Percentiles rank a stretch among this genome's conserved stretches.
Evolutionary conservation across 2,329 filamentous ascomycete genomes (phyloP).

Genomic region (Ascochyta lentis): DNA sequence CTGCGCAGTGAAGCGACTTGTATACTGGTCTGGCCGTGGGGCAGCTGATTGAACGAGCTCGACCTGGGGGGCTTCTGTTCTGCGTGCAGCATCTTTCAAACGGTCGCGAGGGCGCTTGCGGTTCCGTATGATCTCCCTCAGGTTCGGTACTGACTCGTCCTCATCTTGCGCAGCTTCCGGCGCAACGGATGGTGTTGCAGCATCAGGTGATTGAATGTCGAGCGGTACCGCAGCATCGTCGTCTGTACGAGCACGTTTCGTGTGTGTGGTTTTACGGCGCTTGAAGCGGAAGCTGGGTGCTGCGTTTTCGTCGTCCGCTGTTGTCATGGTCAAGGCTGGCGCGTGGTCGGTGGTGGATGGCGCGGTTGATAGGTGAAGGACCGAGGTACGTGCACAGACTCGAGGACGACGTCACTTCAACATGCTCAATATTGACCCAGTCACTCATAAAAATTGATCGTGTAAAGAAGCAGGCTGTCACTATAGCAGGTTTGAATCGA

Average conservation of each 20-base stretch:
- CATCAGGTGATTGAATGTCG: constrained; percentile 13
- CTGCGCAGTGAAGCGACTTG: constrained; percentile 70
- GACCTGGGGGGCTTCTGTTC: constrained; percentile 21
- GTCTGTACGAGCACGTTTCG: constrained; percentile 29
- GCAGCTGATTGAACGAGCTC: constrained; percentile 29
- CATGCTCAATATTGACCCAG: no score
- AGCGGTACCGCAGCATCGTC: constrained; percentile 8
- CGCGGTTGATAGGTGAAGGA: not conserved
- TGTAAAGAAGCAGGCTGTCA: no score
- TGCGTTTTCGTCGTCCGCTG: constrained; percentile 19
- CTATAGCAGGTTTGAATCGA: no score
- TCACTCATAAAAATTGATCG: no score
- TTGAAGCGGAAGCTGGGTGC: constrained; percentile 38
- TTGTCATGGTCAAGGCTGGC: constrained; percentile 21
- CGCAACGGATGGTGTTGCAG: constrained; percentile 14
- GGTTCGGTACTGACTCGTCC: constrained; percentile 30
- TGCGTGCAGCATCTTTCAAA: constrained; percentile 27
- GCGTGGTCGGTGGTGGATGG: not conserved
- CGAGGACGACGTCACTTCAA: not conserved
- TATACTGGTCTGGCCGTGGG: constrained; percentile 25
- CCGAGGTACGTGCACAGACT: constrained; percentile 3
- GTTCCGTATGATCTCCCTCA: constrained; percentile 42
- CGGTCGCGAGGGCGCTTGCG: constrained; percentile 40
- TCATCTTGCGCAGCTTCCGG: constrained; percentile 17
- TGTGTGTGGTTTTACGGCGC: constrained; percentile 39